Conservation (phyloP, 495 filamentous ascomycete species). For the Neurospora tetrasperma region DNA sequence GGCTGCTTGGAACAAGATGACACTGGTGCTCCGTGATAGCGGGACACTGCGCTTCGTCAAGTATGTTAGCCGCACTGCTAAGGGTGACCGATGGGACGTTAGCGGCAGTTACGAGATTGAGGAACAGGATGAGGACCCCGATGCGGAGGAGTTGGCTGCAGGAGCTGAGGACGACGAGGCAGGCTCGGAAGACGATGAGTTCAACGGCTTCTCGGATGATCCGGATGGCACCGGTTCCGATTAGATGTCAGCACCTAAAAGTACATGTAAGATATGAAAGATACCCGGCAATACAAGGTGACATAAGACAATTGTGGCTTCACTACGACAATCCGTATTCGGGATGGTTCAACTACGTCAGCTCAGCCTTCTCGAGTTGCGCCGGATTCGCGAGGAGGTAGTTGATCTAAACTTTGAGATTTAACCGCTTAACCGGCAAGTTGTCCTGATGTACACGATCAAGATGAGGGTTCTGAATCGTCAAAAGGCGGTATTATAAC, state of each 20-base stretch:
- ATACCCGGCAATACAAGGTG: not conserved
- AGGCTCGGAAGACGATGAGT: conserved; percentile 38
- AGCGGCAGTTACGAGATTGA: conserved; percentile 55
- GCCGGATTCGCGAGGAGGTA: not conserved
- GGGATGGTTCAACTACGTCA: not conserved
- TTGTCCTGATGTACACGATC: not conserved
- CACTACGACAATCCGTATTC: not conserved
- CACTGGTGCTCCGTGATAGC: conserved; percentile 77
- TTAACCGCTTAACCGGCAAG: not conserved
- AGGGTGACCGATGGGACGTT: conserved; percentile 90
- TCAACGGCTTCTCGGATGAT: conserved; percentile 35
- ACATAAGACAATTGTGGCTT: not conserved
- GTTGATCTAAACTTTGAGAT: not conserved
- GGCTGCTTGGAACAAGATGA: conserved; percentile 81
- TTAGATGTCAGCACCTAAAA: conserved; percentile 7
- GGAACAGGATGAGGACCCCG: conserved; percentile 30
- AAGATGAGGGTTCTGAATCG: not conserved
- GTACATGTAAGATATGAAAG: not conserved
- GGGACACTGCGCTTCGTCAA: conserved; percentile 90
- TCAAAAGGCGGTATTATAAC: not conserved
- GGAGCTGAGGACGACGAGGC: conserved; percentile 16
- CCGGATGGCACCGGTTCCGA: conserved; percentile 33
- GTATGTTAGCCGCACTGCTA: conserved; percentile 74
- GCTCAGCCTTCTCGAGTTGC: not conserved
- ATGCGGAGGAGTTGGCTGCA: conserved; percentile 15